Evolutionary conservation across 176 grass and related monocot genomes (phyloP).

Genomic region (Musa acuminata): DNA sequence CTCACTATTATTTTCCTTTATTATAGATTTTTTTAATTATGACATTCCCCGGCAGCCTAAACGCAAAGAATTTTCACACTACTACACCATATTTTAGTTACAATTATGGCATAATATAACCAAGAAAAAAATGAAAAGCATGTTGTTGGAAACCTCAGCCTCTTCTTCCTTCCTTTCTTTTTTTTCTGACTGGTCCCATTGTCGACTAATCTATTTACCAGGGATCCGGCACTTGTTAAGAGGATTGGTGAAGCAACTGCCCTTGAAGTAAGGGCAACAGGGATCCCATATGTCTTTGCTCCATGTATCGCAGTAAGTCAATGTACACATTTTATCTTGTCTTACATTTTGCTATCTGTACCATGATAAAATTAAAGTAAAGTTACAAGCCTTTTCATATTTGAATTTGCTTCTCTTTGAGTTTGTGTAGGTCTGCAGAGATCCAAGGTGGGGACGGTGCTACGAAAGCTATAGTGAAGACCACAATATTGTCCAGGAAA

Average conservation of each 20-base stretch:
- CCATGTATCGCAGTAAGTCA: conserved; percentile 93
- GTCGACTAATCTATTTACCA: conserved; percentile 19
- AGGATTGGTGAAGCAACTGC: conserved; percentile 91
- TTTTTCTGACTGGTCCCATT: background rate
- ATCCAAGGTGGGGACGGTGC: conserved; percentile 94
- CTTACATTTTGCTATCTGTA: conserved; percentile 5
- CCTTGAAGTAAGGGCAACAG: conserved; percentile 84
- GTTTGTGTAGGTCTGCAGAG: conserved; percentile 73
- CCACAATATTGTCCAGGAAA: conserved; percentile 72
- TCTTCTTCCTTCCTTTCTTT: background rate
- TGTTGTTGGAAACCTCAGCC: background rate
- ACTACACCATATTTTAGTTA: background rate
- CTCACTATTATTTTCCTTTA: background rate
- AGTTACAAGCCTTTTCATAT: background rate
- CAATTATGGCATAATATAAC: background rate
- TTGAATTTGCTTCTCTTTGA: conserved; percentile 16
- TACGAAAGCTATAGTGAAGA: conserved; percentile 98
- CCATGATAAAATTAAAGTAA: background rate
- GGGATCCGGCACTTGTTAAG: conserved; percentile 66
- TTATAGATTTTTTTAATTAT: background rate
- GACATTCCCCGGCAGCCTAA: background rate
- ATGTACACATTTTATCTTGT: background rate
- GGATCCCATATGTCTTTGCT: conserved; percentile 80
- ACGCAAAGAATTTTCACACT: background rate
- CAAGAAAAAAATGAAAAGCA: background rate